These are phyloP conservation scores for Aspergillus hancockii DNA, from an alignment of 495 filamentous ascomycete genomes.

Conservation along the genomic window DNA sequence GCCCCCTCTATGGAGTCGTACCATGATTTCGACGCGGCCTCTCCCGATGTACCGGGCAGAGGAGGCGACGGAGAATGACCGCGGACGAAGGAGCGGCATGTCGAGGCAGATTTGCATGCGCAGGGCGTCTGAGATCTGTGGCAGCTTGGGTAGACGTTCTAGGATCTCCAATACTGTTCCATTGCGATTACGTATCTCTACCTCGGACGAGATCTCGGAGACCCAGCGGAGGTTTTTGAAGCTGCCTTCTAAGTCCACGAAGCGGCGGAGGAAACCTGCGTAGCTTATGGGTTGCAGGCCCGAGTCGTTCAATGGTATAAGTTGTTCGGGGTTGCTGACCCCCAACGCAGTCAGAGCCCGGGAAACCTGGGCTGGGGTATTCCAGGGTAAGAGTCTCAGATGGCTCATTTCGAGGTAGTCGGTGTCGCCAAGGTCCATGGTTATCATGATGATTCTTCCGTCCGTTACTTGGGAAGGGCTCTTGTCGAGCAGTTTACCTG, in stretches of 20 bases:
- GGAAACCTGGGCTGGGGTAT: background rate
- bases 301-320: background rate
- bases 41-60: background rate
- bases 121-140: background rate
- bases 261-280: background rate
- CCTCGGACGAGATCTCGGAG: background rate
- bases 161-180: background rate
- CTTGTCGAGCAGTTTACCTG: background rate
- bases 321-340: background rate
- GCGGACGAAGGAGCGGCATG: conserved; percentile 6
- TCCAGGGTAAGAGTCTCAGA: conserved; percentile 2
- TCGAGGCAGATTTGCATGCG: conserved; percentile 3
- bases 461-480: background rate
- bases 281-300: background rate
- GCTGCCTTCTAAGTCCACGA: conserved; percentile 1
- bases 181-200: background rate
- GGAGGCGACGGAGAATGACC: conserved; percentile 6
- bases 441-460: background rate
- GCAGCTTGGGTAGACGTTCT: background rate
- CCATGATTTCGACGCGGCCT: background rate
- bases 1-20: background rate
- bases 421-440: background rate
- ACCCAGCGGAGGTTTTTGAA: conserved; percentile 1
- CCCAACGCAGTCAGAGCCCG: conserved; percentile 2
- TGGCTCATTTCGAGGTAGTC: conserved; percentile 4